phyloP scores from a whole-genome alignment of 768 basidiomycete species.

The Russula griseocarnosa region DNA sequence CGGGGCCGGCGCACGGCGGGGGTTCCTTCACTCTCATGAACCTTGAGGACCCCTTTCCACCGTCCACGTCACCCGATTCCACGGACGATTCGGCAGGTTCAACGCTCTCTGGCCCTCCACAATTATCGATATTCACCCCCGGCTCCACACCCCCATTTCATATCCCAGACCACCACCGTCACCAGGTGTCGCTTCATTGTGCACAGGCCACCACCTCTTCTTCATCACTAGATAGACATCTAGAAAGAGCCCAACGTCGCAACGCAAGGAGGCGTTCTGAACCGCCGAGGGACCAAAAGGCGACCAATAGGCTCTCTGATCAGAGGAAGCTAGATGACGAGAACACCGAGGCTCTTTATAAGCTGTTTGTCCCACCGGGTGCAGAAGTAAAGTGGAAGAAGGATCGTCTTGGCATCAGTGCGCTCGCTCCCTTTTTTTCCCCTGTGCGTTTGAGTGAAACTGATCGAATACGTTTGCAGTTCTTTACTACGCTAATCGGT shows the following conservation, averaged over 20 bases:
- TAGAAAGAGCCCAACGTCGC: not conserved
- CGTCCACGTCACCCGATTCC: not conserved
- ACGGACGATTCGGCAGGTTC: not conserved
- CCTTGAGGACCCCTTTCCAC: not conserved
- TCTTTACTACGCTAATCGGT: not conserved
- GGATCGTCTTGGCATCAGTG: constrained; percentile 16
- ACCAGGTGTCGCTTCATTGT: not conserved
- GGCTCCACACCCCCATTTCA: not conserved
- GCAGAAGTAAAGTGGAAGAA: constrained; percentile 11
- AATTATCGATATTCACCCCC: not conserved
- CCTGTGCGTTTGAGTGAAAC: not conserved
- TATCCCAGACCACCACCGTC: not conserved
- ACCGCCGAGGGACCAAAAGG: constrained; percentile 7
- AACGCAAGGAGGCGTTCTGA: not conserved
- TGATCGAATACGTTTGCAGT: constrained; percentile 7
- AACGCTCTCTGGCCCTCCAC: not conserved
- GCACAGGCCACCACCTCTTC: not conserved
- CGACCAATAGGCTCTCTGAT: constrained; percentile 6
- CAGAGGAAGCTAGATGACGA: constrained; percentile 11
- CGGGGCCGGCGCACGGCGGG: not conserved
- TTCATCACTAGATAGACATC: not conserved
- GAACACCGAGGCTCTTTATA: constrained; percentile 2
- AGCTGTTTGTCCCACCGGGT: constrained; percentile 5
- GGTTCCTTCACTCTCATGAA: not conserved
- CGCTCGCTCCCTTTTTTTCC: not conserved